A percentile compares a stretch with the other conserved stretches of the same genome.
phyloP scores from a whole-genome alignment of 306 rosid species.

The Sicyos baderoa region DNA sequence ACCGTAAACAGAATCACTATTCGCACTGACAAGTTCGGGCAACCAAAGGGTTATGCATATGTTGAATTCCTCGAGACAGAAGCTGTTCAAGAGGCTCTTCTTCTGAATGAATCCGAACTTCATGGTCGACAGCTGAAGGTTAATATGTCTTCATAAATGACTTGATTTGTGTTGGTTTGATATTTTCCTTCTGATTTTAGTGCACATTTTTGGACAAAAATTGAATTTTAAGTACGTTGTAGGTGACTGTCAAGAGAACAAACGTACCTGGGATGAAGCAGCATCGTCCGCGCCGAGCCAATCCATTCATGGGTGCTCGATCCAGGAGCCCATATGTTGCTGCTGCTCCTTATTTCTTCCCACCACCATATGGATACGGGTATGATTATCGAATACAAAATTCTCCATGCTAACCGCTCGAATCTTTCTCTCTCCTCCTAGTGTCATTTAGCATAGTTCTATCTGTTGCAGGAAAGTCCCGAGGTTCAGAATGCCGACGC shows the following conservation, averaged over 20 bases:
- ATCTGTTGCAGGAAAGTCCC: constrained; percentile 60
- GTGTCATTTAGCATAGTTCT: constrained; percentile 20
- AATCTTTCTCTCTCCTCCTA: not conserved
- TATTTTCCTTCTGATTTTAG: not conserved
- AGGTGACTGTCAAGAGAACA: constrained; percentile 69
- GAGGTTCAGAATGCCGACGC: constrained; percentile 73
- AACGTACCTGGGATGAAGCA: constrained; percentile 83
- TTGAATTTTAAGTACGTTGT: not conserved
- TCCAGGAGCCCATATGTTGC: constrained; percentile 49
- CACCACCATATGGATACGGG: constrained; percentile 72
- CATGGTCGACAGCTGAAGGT: constrained; percentile 91
- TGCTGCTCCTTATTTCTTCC: constrained; percentile 41
- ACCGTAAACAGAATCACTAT: constrained; percentile 75
- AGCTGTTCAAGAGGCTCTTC: constrained; percentile 76
- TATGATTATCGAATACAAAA: constrained; percentile 22
- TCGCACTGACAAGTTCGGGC: constrained; percentile 81
- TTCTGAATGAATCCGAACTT: constrained; percentile 66
- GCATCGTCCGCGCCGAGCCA: constrained; percentile 57
- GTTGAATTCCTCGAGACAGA: constrained; percentile 68
- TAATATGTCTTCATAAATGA: not conserved
- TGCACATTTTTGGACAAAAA: not conserved
- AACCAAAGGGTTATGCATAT: constrained; percentile 85
- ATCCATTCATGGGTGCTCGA: constrained; percentile 51
- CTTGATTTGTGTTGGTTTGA: not conserved
- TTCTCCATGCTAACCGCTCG: not conserved